Base-by-base conservation (phyloP, 495 filamentous ascomycete genomes). In the Bathelium albidoporum region DNA sequence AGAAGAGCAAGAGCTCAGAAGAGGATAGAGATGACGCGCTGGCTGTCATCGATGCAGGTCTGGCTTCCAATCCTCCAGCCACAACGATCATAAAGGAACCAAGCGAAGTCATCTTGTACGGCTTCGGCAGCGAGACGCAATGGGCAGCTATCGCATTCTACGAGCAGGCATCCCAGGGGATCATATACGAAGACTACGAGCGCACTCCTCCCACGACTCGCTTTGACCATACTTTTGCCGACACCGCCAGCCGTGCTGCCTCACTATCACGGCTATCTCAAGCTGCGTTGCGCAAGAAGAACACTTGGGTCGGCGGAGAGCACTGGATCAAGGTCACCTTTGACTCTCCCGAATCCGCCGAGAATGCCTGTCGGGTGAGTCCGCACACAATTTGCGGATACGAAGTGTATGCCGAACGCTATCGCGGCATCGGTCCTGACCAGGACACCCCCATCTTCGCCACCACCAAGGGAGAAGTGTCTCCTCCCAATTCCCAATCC, bases 301-400 rank as follows among this genome's bases (percentile, higher is more conserved):
- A 88, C 74, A 81, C 78, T 58, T 88, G 87, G 65, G 85, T 85
- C 24, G 86, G 89, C 61, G 91, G 91, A 18, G 82, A 85, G 64
- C 84, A 91, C 75, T 96, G 91, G 91, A 89, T 96, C 68, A 96
- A 95, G 70, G 81, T 96, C 59, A 96, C 91, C 1, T 96, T 93
- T 67, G 89, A 95, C 74, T 90, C 88, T 5, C 80, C 83, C 34
- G 82, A 87, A 63, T 86, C 90, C 2, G 91, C 90, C 22, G 88
- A 91, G 58, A 80, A 83, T 39, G 91, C 90, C 26, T 77, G 85
- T 60, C 88, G 85, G 66, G 80, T 81, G 65, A 91, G 87, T 36
- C 91, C 91, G 0, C 88, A 91, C 72, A 80, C 80, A 61, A 85
- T 95, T 41, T 80, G 89, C 58, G 90, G 89, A 2, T 82, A 90